Base-by-base conservation (phyloP, 164 flowering plant genomes). In the Berberis thunbergii region DNA sequence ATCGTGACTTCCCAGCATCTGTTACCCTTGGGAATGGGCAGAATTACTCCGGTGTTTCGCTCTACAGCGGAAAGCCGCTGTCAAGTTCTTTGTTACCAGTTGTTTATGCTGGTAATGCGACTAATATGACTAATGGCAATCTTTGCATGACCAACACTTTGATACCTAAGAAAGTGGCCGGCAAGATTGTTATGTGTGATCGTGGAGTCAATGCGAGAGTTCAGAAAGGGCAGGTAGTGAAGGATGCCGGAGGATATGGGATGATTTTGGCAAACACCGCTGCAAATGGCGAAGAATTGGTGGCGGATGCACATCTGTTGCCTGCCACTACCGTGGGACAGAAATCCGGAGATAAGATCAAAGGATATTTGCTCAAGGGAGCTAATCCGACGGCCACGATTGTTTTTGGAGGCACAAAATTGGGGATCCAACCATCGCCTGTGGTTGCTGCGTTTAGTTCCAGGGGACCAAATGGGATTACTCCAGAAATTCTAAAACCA, bases 171-270 rank as follows among this genome's bases (percentile, higher is more conserved):
- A 79, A 81, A 63, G 97, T 86, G 6, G 69, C 77, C 5, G 98
- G 97, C 43, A 93, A 87, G 63, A 84, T 93, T 13, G 98, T 93
- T 49, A 12, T 93, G 6, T 93, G 98, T 69, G 88, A 93, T 44
- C 73, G 94, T 52, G 96, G 97, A 43, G 62, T 78, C 2, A 82
- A 59, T 45, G 63, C 88, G 0, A 74, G 96, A 59, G 90, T 78
- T 3, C 76, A 80, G 54, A 93, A 88, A 70, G 89, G 96, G 1
- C 4, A 68, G 44, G 86, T 72, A 45, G 96, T 93, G 8, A 88
- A 79, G 63, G 73, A 73, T 1, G 91, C 97, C 3, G 97, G 98
- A n/a, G 98, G 97, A 0, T 54, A 69, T n/a, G 98, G 94, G 43
- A 90, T 90, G 97, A 74, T 93, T 50, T 58, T 90, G 10, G 73